phyloP scores from a whole-genome alignment of 2,329 filamentous ascomycete genomes.

The Scytalidium lignicola region DNA sequence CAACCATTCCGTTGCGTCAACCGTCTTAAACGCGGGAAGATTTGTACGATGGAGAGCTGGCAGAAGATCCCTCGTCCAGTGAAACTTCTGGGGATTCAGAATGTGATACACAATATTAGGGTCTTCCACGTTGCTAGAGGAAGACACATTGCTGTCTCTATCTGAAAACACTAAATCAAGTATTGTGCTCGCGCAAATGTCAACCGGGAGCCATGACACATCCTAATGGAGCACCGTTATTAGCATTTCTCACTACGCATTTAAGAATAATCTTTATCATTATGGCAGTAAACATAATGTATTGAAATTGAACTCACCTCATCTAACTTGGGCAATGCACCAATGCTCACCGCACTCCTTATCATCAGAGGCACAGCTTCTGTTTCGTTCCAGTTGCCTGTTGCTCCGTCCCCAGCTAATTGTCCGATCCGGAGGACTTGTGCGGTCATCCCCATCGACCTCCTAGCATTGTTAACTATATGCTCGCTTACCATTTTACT shows the following conservation, averaged over 20 bases:
- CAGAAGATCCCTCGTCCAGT: constrained; percentile 46
- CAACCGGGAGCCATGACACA: constrained; percentile 40
- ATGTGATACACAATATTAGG: constrained; percentile 43
- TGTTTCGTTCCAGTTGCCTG: constrained; percentile 43
- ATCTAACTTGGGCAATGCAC: constrained; percentile 38
- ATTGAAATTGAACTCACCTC: constrained; percentile 33
- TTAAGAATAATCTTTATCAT: constrained; percentile 12
- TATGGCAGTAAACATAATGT: too few species aligned
- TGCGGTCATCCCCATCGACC: constrained; percentile 22
- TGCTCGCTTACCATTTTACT: constrained; percentile 44
- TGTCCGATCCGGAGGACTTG: constrained; percentile 43
- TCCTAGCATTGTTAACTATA: constrained; percentile 31
- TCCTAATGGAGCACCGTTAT: constrained; percentile 9
- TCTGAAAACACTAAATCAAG: constrained; percentile 20
- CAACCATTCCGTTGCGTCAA: constrained; percentile 40
- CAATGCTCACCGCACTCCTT: constrained; percentile 36
- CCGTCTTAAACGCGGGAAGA: constrained; percentile 34
- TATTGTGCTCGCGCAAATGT: constrained; percentile 36
- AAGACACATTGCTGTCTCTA: constrained; percentile 22
- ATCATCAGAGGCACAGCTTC: constrained; percentile 49
- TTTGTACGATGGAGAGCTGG: constrained; percentile 41
- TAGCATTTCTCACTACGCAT: neutral
- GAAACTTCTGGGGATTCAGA: constrained; percentile 40
- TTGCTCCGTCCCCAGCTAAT: constrained; percentile 39
- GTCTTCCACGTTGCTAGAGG: constrained; percentile 12